Conservation (phyloP, 2,329 filamentous ascomycete species). For the Sodiomyces alkalinus region DNA sequence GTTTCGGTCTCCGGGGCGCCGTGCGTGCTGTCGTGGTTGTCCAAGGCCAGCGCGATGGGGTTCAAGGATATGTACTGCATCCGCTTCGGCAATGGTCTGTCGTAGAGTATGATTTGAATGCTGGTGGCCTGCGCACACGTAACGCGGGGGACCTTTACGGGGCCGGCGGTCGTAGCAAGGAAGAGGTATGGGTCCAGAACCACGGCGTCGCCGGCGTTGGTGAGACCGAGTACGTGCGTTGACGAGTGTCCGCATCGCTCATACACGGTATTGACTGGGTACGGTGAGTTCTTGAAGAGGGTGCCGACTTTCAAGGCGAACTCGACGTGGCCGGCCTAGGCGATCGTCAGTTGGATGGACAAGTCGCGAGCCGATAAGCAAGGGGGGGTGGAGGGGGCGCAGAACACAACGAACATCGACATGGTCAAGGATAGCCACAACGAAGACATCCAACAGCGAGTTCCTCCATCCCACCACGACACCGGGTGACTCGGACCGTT, state of each 20-base stretch:
- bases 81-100: conserved; percentile 65
- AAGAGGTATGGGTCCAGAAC: conserved; percentile 56
- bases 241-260: conserved; percentile 69
- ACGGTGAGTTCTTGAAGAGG: conserved; percentile 67
- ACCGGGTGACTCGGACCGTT: conserved; percentile 55
- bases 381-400: background rate
- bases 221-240: conserved; percentile 73
- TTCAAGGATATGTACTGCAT: conserved; percentile 96
- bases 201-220: conserved; percentile 46
- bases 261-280: conserved; percentile 68
- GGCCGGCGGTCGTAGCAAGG: conserved; percentile 39
- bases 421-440: conserved; percentile 77
- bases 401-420: conserved; percentile 52
- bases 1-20: conserved; percentile 20
- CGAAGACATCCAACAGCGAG: conserved; percentile 77
- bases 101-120: conserved; percentile 79
- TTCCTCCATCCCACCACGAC: conserved; percentile 95
- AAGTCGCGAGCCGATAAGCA: too few species aligned
- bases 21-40: conserved; percentile 44
- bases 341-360: background rate
- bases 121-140: conserved; percentile 56
- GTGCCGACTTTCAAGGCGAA: conserved; percentile 73
- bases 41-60: conserved; percentile 77
- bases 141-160: conserved; percentile 49
- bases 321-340: conserved; percentile 66